These are phyloP conservation scores for Boletus fagicola DNA, from an alignment of 768 basidiomycete genomes.

Conservation along the genomic window DNA sequence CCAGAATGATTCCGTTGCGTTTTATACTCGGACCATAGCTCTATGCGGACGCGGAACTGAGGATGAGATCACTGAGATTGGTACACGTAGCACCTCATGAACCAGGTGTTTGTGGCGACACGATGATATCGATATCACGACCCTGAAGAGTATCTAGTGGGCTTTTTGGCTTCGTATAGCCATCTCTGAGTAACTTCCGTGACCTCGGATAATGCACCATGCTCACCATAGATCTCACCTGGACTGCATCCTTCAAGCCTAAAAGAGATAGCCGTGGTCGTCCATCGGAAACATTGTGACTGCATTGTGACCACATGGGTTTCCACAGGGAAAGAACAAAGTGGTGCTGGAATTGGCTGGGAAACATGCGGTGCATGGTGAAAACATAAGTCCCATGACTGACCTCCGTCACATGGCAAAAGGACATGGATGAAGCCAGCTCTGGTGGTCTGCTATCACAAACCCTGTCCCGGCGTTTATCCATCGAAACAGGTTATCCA, in stretches of 20 bases:
- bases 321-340: not conserved
- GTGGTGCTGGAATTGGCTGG: not conserved
- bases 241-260: not conserved
- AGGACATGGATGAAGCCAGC: not conserved
- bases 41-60: not conserved
- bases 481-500: not conserved
- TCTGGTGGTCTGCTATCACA: not conserved
- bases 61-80: not conserved
- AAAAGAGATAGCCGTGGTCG: not conserved
- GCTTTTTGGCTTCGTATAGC: not conserved
- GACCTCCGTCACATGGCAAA: not conserved
- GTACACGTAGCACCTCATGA: not conserved
- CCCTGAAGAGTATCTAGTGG: not conserved
- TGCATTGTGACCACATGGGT: not conserved
- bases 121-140: not conserved
- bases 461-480: not conserved
- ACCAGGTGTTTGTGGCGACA: not conserved
- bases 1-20: not conserved
- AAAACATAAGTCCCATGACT: not conserved
- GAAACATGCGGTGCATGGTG: not conserved
- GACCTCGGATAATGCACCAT: not conserved
- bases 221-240: not conserved
- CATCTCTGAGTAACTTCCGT: not conserved
- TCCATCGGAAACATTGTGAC: not conserved
- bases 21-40: constrained; percentile 6